Percentiles rank a stretch among this genome's conserved stretches.
Conservation (phyloP, 1,139 yeast genomes). For the Protomyces arabidopsidicola region DNA sequence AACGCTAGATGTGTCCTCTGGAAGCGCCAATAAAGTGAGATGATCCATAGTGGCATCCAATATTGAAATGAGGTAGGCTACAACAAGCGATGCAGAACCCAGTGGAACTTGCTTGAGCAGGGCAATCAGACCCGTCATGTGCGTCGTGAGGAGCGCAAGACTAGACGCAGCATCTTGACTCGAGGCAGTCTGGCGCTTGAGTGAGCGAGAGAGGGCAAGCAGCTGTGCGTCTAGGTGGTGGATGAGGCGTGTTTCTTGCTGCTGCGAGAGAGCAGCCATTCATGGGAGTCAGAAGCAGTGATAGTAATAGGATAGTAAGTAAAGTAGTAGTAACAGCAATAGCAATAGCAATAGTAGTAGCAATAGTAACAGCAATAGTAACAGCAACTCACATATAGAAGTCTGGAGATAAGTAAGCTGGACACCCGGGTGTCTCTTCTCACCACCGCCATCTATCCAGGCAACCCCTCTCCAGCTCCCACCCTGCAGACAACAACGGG, state of each 20-base stretch:
- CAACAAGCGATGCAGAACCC: conserved; percentile 28
- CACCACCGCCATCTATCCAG: no score
- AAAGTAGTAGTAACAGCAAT: no score
- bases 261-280: conserved; percentile 20
- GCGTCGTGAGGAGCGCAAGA: conserved; percentile 41
- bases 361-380: no score
- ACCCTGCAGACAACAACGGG: no score
- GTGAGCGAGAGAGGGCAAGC: conserved; percentile 56
- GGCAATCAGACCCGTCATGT: conserved; percentile 48
- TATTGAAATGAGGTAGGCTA: conserved; percentile 32
- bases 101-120: conserved; percentile 35
- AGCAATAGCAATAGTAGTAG: no score
- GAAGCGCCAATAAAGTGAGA: not conserved
- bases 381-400: no score
- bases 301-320: no score
- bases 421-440: no score
- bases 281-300: no score
- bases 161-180: conserved; percentile 42
- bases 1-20: not conserved
- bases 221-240: conserved; percentile 58
- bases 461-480: no score
- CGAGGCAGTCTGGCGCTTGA: conserved; percentile 49
- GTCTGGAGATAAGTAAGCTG: no score
- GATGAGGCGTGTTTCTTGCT: conserved; percentile 60
- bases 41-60: conserved; percentile 32